Evolutionary conservation across 2,329 filamentous ascomycete species (phyloP).

Genomic region (Coniella vitis): DNA sequence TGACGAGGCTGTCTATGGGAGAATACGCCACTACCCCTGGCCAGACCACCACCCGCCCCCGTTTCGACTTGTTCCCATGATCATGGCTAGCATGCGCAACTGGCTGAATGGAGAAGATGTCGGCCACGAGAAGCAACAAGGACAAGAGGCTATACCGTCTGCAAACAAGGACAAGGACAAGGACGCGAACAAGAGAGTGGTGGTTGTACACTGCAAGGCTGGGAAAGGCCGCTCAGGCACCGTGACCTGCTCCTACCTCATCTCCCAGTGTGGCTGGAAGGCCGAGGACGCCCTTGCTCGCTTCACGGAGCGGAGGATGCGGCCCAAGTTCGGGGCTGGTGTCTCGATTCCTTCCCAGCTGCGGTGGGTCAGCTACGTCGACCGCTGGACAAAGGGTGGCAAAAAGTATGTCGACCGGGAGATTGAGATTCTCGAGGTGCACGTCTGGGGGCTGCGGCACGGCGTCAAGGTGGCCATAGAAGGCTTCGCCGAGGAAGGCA

Average conservation of each 20-base stretch:
- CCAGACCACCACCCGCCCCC: conserved; percentile 96
- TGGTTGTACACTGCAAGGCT: conserved; percentile 94
- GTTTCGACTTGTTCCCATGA: conserved; percentile 79
- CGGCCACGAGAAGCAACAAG: not conserved
- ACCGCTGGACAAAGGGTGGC: conserved; percentile 68
- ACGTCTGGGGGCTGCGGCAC: conserved; percentile 80
- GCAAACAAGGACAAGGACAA: conserved; percentile 12
- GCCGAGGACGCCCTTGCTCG: conserved; percentile 45
- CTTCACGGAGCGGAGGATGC: conserved; percentile 79
- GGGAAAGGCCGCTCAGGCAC: conserved; percentile 92
- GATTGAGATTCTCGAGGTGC: conserved; percentile 81
- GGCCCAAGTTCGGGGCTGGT: conserved; percentile 78
- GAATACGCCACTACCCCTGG: conserved; percentile 89
- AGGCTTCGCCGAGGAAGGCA: conserved; percentile 82
- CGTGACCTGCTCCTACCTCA: conserved; percentile 79
- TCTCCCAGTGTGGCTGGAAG: conserved; percentile 69
- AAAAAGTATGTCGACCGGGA: conserved; percentile 78
- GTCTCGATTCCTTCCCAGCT: conserved; percentile 91
- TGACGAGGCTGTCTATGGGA: conserved; percentile 76
- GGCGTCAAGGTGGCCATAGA: conserved; percentile 84
- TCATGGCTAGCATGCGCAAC: conserved; percentile 87
- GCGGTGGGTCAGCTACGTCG: conserved; percentile 81
- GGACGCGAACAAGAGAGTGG: conserved; percentile 48
- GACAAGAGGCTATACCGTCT: conserved; percentile 15
- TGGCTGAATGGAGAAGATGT: conserved; percentile 59